A percentile compares a stretch with the other conserved stretches of the same genome.
Evolutionary conservation across 768 basidiomycete species (phyloP).

Genomic region (Suillus hirtellus): DNA sequence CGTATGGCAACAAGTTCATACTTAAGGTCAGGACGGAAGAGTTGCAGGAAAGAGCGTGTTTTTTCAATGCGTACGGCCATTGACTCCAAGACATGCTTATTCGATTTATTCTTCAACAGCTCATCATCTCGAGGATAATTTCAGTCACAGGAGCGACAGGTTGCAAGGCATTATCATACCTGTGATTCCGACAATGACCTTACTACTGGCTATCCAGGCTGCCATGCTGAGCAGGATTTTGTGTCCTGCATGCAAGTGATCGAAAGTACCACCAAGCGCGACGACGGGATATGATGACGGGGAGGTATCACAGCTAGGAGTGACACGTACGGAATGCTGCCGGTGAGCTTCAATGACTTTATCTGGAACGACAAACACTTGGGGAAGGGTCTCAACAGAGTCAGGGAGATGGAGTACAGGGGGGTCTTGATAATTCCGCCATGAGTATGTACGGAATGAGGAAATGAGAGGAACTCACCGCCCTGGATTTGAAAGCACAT

Average conservation of each 20-base stretch:
- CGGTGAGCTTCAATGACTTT: conserved; percentile 10
- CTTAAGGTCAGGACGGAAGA: conserved; percentile 66
- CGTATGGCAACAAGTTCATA: conserved; percentile 72
- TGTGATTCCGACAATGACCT: conserved; percentile 89
- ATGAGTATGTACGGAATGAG: conserved; percentile 11
- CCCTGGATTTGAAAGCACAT: conserved; percentile 46
- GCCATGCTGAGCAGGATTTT: conserved; percentile 95
- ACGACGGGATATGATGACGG: conserved; percentile 57
- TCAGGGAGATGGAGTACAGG: conserved; percentile 40
- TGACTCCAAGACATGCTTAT: conserved; percentile 66
- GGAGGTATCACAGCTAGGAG: neutral
- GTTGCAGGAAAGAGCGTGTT: conserved; percentile 67
- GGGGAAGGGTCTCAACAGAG: conserved; percentile 40
- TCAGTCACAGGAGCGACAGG: conserved; percentile 13
- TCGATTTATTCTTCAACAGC: conserved; percentile 69
- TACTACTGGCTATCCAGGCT: conserved; percentile 74
- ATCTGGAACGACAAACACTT: conserved; percentile 20
- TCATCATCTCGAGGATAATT: conserved; percentile 53
- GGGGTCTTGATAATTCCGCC: conserved; percentile 33
- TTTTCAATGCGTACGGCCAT: conserved; percentile 53
- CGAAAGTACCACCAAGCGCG: conserved; percentile 95
- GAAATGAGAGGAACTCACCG: conserved; percentile 34
- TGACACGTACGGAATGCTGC: conserved; percentile 4
- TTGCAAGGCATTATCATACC: conserved; percentile 44
- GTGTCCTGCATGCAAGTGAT: conserved; percentile 96